Base-by-base conservation (phyloP, 768 basidiomycete genomes). In the Fibroporia radiculosa region DNA sequence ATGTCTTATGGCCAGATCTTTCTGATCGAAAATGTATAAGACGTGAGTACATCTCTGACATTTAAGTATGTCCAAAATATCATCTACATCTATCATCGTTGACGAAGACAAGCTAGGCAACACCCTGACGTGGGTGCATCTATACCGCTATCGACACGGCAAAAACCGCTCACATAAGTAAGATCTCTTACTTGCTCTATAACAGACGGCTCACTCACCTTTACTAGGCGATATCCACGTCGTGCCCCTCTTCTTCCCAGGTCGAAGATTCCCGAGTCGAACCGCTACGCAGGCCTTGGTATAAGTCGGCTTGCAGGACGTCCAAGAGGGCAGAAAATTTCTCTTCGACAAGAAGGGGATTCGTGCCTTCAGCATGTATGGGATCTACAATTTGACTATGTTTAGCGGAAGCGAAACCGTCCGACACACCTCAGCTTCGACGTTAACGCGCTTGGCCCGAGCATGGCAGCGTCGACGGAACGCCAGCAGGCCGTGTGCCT, bases 391-490 rank as follows among this genome's bases (percentile, higher is more conserved):
- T 67, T 98, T 53, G 88, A 97, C 62, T 77, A 90, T 62, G 87
- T 98, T 54, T 96, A 95, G 66, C 89, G 87, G 10, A 73, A 77
- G 46, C 71, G 91, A 54, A 75, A 86, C 52, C 69, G 71, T 27
- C 96, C 96, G 16, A 90, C 97, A 49, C 96, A 99, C 66, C 67
- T 99, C 49, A 91, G 87, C 62, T 99, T 97, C 62, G 96, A 99
- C 61, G 93, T 98, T 18, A 91, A 93, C 58, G 92, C 92, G 10
- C 67, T 93, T 40, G 95, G 98, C 63, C 96, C 96, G 10, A 77
- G 77, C 13, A 93, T 97, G 42, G 95, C 96, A n/a, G 95, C 93
- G 1, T 90, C 88, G 38, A 95, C 92, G 92, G 91, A 16, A 93
- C 91, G 35, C 91, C 91, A 20, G 91, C 90, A 50, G 60, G 77